Conservation (phyloP, 1,284 basidiomycete genomes). For the Ceratorhiza oryzae-sativae region DNA sequence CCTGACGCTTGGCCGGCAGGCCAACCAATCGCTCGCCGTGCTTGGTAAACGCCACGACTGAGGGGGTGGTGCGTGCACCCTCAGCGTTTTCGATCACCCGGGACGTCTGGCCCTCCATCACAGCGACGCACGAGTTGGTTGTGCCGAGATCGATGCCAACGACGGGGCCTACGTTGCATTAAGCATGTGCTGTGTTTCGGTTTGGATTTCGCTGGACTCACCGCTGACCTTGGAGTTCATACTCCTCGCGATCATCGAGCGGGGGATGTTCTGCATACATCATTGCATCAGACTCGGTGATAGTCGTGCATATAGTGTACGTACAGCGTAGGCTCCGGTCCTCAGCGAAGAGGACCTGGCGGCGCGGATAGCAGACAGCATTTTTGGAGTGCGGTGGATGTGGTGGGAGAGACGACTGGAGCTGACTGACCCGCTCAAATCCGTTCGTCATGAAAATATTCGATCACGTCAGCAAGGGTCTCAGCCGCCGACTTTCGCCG, state of each 20-base stretch:
- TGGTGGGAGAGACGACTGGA: slow-evolving; percentile 49
- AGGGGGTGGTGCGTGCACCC: slow-evolving; percentile 97
- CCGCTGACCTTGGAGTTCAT: slow-evolving; percentile 46
- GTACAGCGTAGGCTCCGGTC: slow-evolving; percentile 69
- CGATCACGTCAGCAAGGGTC: slow-evolving; percentile 28
- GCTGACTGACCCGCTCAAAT: slow-evolving; percentile 17
- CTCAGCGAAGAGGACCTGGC: slow-evolving; percentile 64
- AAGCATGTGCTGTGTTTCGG: neutral
- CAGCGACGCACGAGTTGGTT: slow-evolving; percentile 91
- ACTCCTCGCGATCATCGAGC: slow-evolving; percentile 44
- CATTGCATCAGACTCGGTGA: slow-evolving; percentile 1
- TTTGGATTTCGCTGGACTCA: neutral
- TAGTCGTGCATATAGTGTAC: slow-evolving; percentile 46
- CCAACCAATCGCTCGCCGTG: slow-evolving; percentile 92
- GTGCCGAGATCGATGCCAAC: slow-evolving; percentile 87
- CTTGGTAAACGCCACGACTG: slow-evolving; percentile 98
- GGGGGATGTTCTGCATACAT: slow-evolving; percentile 40
- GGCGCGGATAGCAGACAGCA: slow-evolving; percentile 69
- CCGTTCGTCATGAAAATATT: slow-evolving; percentile 11
- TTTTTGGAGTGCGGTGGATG: slow-evolving; percentile 62
- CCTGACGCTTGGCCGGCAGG: slow-evolving; percentile 96
- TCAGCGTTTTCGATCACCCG: slow-evolving; percentile 98
- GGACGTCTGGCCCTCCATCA: slow-evolving; percentile 95
- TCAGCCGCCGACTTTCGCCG: slow-evolving; percentile 7
- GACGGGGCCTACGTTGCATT: slow-evolving; percentile 66